Base-by-base conservation (phyloP, 495 filamentous ascomycete genomes). In the Lasiosphaeria hispida region DNA sequence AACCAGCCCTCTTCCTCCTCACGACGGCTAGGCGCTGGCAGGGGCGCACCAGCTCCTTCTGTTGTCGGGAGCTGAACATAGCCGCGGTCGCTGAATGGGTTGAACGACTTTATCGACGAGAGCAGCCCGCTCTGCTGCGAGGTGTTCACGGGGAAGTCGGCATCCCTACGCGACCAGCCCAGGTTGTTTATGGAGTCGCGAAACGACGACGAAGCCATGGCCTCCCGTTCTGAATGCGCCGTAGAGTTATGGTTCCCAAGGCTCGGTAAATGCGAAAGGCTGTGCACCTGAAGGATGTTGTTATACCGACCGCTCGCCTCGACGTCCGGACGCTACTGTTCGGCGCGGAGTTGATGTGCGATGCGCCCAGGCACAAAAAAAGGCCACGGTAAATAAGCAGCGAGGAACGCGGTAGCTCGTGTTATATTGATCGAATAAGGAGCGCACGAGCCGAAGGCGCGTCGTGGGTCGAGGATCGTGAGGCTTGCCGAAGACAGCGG, bases 1-100 rank as follows among this genome's bases (percentile, higher is more conserved):
- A 98, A 92, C 84, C 89, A 97, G 48, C 85, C 89, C 72, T 96
- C 94, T 62, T 98, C 94, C 75, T 97, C 94, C 61, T 96, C 91
- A 55, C 92, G 83, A 62, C 94, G 83, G 67, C 63, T 91, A 53
- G 90, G 80, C 54, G 93, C 92, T 39, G 93, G 93, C 23, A 96
- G 76, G 38, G 91, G 91, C 58, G 93, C 91, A 42, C 92, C 94
- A 35, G 91, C 83, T 51, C 75, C 81, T 71, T 96, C 91, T 47
- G 72, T 88, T 67, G 90, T 96, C 48, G 94, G 94, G 38, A 98
- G 84, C 75, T 90, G 85, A 59, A 97, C 85, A 86, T 96, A 95
- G 64, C 94, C 94, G 66, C 87, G 83, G 70, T 85, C 81, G 37
- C 89, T 84, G 70, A 97, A 97, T 4, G 93, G 94, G 67, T 98